These are phyloP conservation scores for Diplodia mutila DNA, from an alignment of 2,329 filamentous ascomycete species.

Conservation along the genomic window DNA sequence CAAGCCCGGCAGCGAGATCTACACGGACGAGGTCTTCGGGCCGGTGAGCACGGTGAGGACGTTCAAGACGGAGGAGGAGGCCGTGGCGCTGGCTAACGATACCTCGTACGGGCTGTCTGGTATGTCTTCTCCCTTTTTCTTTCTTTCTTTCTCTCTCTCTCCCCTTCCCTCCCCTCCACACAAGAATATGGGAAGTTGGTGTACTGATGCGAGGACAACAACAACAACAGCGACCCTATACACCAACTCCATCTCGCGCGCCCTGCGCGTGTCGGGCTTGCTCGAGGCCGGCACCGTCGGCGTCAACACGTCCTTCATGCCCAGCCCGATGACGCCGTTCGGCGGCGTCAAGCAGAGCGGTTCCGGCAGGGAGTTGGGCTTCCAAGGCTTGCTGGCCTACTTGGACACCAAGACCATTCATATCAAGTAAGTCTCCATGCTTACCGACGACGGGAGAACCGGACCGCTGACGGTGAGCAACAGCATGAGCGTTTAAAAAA, in stretches of 20 bases:
- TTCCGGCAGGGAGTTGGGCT: constrained; percentile 39
- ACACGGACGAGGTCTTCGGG: constrained; percentile 40
- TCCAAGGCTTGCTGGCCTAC: constrained; percentile 38
- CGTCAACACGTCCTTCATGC: constrained; percentile 35
- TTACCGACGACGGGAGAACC: neutral
- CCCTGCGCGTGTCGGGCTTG: constrained; percentile 36
- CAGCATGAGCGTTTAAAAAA: neutral
- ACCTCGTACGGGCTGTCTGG: constrained; percentile 36
- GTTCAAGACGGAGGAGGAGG: constrained; percentile 42
- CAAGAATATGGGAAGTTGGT: neutral
- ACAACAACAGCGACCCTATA: constrained; percentile 34
- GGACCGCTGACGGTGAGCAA: neutral
- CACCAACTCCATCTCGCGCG: constrained; percentile 33
- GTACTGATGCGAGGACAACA: neutral
- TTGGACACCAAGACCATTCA: constrained; percentile 38
- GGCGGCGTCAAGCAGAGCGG: constrained; percentile 41
- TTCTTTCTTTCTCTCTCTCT: no score
- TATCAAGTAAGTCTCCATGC: constrained; percentile 31
- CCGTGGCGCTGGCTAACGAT: constrained; percentile 38
- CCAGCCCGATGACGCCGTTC: constrained; percentile 35
- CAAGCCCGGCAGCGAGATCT: constrained; percentile 34
- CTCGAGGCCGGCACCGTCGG: constrained; percentile 40
- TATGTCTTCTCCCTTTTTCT: constrained; percentile 26
- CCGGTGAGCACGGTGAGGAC: constrained; percentile 37
- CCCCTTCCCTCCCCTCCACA: no score